Conservation (phyloP, 2,329 filamentous ascomycete species). For the Dactylella cylindrospora region DNA sequence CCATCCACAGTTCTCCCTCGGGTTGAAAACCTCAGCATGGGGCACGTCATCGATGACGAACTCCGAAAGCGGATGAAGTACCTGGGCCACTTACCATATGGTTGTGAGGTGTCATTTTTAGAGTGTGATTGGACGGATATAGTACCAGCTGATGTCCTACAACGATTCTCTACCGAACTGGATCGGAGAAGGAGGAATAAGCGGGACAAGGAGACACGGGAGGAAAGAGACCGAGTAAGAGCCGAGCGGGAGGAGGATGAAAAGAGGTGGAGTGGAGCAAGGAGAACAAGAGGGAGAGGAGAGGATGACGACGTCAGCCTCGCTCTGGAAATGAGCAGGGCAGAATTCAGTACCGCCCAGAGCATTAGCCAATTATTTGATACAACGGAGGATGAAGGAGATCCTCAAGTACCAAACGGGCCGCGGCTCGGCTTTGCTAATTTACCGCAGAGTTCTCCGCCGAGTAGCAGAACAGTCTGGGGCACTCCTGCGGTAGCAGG, state of each 20-base stretch:
- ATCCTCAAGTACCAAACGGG: constrained; percentile 6
- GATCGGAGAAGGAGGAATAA: constrained; percentile 74
- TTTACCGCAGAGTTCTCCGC: constrained; percentile 78
- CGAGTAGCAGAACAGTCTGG: constrained; percentile 79
- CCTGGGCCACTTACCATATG: constrained; percentile 78
- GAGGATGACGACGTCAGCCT: constrained; percentile 40
- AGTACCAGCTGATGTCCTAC: constrained; percentile 72
- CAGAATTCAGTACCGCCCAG: constrained; percentile 57
- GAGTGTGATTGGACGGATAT: constrained; percentile 96
- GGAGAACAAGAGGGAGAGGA: constrained; percentile 54
- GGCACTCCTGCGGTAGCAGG: constrained; percentile 69
- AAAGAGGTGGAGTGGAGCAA: constrained; percentile 66
- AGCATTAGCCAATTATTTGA: constrained; percentile 59
- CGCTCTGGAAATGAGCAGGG: constrained; percentile 50
- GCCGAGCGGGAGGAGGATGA: constrained; percentile 78
- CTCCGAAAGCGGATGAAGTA: constrained; percentile 83
- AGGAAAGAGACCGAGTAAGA: constrained; percentile 80
- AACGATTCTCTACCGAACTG: constrained; percentile 73
- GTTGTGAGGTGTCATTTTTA: constrained; percentile 86
- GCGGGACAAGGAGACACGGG: constrained; percentile 76
- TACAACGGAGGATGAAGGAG: constrained; percentile 24
- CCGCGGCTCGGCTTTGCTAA: constrained; percentile 64
- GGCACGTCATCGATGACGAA: constrained; percentile 82
- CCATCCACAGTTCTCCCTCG: constrained; percentile 82
- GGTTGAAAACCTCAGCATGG: constrained; percentile 84